Conservation (phyloP, 768 basidiomycete species). For the Naganishia randhawae region DNA sequence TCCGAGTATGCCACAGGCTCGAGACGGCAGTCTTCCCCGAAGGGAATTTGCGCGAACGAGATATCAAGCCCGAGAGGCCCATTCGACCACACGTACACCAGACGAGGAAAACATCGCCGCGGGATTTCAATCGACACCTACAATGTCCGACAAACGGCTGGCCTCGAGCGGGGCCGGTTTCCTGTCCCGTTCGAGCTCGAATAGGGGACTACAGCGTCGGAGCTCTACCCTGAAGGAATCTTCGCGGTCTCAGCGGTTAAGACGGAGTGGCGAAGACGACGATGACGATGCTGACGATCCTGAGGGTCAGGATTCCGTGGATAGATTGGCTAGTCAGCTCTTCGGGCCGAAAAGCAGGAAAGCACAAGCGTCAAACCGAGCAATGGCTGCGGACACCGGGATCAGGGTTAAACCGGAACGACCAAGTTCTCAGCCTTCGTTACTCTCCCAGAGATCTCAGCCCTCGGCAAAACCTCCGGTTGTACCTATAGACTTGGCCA, state of each 20-base stretch:
- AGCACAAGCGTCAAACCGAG: neutral
- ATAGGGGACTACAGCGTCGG: neutral
- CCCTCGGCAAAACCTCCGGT: neutral
- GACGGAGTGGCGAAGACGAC: neutral
- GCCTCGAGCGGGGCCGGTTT: neutral
- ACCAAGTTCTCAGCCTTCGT: neutral
- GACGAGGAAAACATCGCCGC: constrained; percentile 13
- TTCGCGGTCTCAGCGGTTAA: constrained; percentile 2
- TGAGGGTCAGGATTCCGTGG: neutral
- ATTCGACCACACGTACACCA: neutral
- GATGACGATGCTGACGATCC: neutral
- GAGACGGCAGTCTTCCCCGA: constrained; percentile 21
- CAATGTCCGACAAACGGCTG: neutral
- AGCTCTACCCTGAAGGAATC: constrained; percentile 10
- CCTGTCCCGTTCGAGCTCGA: neutral
- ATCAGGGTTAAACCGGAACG: neutral
- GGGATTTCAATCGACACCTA: neutral
- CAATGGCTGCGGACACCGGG: neutral
- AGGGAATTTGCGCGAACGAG: constrained; percentile 1
- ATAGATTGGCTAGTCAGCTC: neutral
- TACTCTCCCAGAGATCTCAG: neutral
- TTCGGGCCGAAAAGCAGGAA: neutral
- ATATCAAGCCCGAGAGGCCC: neutral
- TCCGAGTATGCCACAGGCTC: neutral
- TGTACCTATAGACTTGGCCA: neutral